Base-by-base conservation (phyloP, 2,329 filamentous ascomycete species). In the Harringtonia aguacate region DNA sequence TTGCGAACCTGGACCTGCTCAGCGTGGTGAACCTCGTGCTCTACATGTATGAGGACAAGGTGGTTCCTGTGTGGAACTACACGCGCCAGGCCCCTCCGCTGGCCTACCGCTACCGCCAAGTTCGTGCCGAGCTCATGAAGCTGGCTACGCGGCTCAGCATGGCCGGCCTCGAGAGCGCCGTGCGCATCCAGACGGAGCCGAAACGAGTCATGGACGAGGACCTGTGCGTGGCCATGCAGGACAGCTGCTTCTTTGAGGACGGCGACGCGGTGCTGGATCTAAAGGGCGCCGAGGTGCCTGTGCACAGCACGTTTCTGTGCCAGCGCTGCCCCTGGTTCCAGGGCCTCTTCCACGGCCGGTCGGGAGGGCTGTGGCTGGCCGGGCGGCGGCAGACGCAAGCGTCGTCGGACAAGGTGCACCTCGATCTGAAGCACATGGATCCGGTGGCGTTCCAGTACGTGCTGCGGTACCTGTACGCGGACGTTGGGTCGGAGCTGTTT, bases 281-380 rank as follows among this genome's bases (percentile, higher is more conserved):
- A 12, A 78, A 85, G 47, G 84, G 81, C 21, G 76, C 81, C 20
- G 75, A 77, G n/a, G 81, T 81, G 24, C 65, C 88, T 29, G 81
- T 84, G 1, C 92, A 98, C 55, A 90, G 86, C 50, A 71, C 80
- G 5, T 62, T 97, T 4, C 61, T 95, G 30, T 89, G 87, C 51
- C 80, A 82, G 55, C 73, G 92, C 51, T 95, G 89, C 54, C 88
- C 87, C 0, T 98, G 95, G 70, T 98, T 98, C 51, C 72, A 90
- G 50, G 85, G 84, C 2, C 70, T 98, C 36, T 97, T 95, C 61
- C 73, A 86, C 53, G 92, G 92, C n/a, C 81, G 87, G 36, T 86
- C 92, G 8, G 74, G 75, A 34, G 92, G 92, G 1, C 76, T 77
- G 53, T 98, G 92, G 92, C 71, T 98, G 18, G 73, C 80, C 39